Evolutionary conservation across 345 rosid species (phyloP), one percentile per base, ranked within the genome.

Genomic region (Salix suchowensis): DNA sequence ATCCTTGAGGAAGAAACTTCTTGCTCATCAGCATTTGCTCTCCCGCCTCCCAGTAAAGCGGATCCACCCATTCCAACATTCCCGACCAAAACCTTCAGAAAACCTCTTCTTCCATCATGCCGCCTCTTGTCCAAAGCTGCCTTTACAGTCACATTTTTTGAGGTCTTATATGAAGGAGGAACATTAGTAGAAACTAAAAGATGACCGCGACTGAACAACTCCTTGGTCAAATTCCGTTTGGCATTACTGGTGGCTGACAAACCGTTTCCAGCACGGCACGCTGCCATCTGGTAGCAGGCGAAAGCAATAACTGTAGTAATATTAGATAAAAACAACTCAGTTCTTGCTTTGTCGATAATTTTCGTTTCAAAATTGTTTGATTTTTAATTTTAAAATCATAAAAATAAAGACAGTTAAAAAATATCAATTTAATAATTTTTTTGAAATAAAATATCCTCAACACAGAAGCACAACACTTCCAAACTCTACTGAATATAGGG

Each of bases 1-100:
- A 96, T 93, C 86, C 99, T 79, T 46, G 99, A 96, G 40, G 99
- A 96, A 70, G 99, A 93, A 85, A 84, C 91, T 32, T 85, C 99
- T 82, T 96, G 96, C 2, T 93, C 99, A 73, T 93, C 99, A 9
- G 99, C 99, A 70, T 81, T 80, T 1, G 97, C 99, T 83, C 80
- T 89, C 67, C 95, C 94, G 78, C 80, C 86, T 50, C 86, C 90
- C 46, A 93, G 68, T 48, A 93, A 84, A 71, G 93, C 83, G 34
- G 89, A 82, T 50, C 76, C 86, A 77, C 90, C 90, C 13, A 90
- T 5, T 68, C 97, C 94, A 0, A 82, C 84, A 71, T 86, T 90
- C 58, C 97, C 94, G 74, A 93, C 85, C 87, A 93, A 79, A 21
- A 83, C 61, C 78, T 92, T 92, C 36, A 96, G 89, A 70, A 96